A percentile compares a stretch with the other conserved stretches of the same genome.
phyloP scores from a whole-genome alignment of 169 alveolate species.

The Plasmodium yoelii region DNA sequence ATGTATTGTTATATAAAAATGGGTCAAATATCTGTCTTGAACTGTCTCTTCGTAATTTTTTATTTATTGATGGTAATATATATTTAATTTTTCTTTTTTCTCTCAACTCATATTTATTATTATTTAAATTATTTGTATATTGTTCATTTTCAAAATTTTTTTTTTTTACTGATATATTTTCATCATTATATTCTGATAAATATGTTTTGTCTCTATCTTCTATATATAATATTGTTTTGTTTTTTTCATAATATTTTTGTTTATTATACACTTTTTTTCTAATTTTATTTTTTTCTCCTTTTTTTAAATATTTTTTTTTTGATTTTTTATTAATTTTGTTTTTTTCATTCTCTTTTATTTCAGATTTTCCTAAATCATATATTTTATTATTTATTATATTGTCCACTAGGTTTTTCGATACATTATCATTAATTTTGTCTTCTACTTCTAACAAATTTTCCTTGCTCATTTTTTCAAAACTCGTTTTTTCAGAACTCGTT shows the following conservation, averaged over 20 bases:
- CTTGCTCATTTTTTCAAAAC: background rate
- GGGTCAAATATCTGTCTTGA: constrained; percentile 62
- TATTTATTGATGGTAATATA: constrained; percentile 49
- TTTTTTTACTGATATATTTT: background rate
- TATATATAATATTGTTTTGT: constrained; percentile 7
- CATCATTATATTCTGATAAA: background rate
- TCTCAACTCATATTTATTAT: constrained; percentile 54
- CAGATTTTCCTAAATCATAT: background rate
- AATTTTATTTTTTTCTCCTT: constrained; percentile 21
- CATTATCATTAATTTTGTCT: too few relatives aligned
- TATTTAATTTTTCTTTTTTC: constrained; percentile 42
- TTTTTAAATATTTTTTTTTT: background rate
- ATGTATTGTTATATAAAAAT: constrained; percentile 48
- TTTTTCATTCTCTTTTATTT: background rate
- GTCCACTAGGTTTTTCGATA: background rate
- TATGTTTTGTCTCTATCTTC: constrained; percentile 3
- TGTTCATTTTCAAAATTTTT: background rate
- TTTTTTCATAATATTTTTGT: constrained; percentile 25
- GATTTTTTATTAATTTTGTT: background rate
- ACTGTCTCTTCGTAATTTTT: constrained; percentile 65
- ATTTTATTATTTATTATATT: background rate
- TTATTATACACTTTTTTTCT: background rate
- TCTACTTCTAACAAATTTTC: background rate
- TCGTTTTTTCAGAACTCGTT: background rate
- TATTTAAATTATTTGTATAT: constrained; percentile 8